Percentiles rank a stretch among this genome's conserved stretches.
Evolutionary conservation across 148 eudicot genomes (phyloP).

Genomic region (Dysphania ambrosioides): DNA sequence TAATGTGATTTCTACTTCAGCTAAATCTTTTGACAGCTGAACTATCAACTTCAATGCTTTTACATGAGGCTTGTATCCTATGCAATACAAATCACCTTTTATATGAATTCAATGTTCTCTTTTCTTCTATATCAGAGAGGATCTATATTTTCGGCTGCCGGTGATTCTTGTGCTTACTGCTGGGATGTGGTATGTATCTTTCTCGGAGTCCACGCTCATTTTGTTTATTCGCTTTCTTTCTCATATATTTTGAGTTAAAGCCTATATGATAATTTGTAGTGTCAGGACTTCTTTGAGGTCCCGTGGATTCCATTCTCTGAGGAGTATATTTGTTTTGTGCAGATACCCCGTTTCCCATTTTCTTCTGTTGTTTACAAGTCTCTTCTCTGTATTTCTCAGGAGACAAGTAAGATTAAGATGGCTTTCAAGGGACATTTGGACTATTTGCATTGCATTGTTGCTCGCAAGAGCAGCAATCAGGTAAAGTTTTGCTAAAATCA

Average conservation of each 20-base stretch:
- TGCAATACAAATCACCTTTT: not conserved
- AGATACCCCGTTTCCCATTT: not conserved
- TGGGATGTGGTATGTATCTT: slow-evolving; percentile 87
- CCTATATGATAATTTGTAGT: too few species aligned
- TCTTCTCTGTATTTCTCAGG: slow-evolving; percentile 37
- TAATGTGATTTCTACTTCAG: not conserved
- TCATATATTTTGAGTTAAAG: not conserved
- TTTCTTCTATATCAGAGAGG: slow-evolving; percentile 44
- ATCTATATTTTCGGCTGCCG: slow-evolving; percentile 80
- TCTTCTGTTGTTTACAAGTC: slow-evolving; percentile 11
- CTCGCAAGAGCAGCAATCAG: slow-evolving; percentile 70
- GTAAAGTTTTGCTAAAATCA: slow-evolving; percentile 31
- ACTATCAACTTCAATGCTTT: not conserved
- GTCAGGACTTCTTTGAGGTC: too few species aligned
- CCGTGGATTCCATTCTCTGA: not conserved
- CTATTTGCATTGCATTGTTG: slow-evolving; percentile 77
- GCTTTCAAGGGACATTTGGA: slow-evolving; percentile 83
- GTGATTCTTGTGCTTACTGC: slow-evolving; percentile 94
- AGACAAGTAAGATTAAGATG: slow-evolving; percentile 63
- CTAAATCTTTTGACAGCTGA: not conserved
- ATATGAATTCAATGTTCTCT: not conserved
- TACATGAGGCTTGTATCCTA: not conserved
- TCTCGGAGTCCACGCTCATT: too few species aligned
- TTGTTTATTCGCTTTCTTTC: not conserved
- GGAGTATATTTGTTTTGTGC: not conserved